Percentiles rank a stretch among this genome's conserved stretches.
These are phyloP conservation scores for Wickerhamiella allomyrinae DNA, from an alignment of 805 yeast genomes.

Conservation along the genomic window DNA sequence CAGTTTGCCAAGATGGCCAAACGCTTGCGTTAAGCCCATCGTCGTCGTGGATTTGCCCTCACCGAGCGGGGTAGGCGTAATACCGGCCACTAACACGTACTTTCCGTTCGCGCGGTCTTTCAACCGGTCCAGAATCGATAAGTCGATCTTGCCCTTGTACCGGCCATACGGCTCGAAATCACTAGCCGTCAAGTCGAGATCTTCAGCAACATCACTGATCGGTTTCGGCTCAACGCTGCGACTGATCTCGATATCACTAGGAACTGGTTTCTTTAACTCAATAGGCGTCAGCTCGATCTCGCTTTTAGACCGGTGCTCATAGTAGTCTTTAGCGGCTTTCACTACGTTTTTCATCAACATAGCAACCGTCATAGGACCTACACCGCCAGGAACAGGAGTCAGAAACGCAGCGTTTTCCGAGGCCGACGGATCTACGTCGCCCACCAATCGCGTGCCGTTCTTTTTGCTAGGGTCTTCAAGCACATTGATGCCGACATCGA, in stretches of 20 bases:
- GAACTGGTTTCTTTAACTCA: constrained; percentile 51
- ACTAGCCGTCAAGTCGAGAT: constrained; percentile 58
- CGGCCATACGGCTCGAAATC: constrained; percentile 88
- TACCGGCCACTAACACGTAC: constrained; percentile 87
- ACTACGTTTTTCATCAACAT: constrained; percentile 81
- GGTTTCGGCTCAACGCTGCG: constrained; percentile 79
- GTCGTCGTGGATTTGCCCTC: constrained; percentile 97
- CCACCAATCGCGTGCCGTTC: constrained; percentile 72
- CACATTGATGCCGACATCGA: constrained; percentile 93
- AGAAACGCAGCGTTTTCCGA: constrained; percentile 52
- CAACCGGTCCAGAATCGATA: constrained; percentile 56
- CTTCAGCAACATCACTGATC: constrained; percentile 60
- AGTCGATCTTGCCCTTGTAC: constrained; percentile 77
- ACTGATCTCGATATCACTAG: constrained; percentile 81
- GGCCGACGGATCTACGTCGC: constrained; percentile 76
- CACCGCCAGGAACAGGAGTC: constrained; percentile 98
- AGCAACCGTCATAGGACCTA: constrained; percentile 98
- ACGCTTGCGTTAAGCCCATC: constrained; percentile 86
- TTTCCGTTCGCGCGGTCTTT: constrained; percentile 55
- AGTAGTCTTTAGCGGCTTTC: constrained; percentile 57
- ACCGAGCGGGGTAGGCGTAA: constrained; percentile 92
- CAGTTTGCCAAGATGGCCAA: constrained; percentile 68
- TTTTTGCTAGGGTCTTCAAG: constrained; percentile 59
- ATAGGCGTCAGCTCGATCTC: constrained; percentile 43
- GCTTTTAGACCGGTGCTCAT: constrained; percentile 32